These are phyloP conservation scores for Salicornia ramosissima DNA, from an alignment of 148 eudicot genomes.

Conservation along the genomic window DNA sequence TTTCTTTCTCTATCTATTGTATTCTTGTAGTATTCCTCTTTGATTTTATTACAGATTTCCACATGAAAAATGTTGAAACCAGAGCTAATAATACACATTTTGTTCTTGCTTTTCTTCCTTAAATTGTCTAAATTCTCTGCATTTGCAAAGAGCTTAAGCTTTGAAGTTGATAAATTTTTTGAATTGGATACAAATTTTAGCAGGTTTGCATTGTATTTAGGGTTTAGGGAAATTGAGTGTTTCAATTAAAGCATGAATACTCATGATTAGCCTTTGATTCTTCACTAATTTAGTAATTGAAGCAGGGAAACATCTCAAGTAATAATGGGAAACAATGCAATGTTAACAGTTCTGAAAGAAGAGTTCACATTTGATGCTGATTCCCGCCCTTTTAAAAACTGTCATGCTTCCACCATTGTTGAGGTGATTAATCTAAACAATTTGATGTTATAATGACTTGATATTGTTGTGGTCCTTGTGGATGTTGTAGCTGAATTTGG, in stretches of 20 bases:
- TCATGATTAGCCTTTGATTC: neutral
- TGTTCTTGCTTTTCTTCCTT: conserved; percentile 19
- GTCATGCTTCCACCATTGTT: conserved; percentile 93
- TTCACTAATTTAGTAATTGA: neutral
- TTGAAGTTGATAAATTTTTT: conserved; percentile 16
- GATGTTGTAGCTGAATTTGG: conserved; percentile 15
- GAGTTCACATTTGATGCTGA: conserved; percentile 68
- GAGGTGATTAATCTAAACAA: conserved; percentile 42
- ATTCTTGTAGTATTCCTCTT: neutral
- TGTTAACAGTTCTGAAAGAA: conserved; percentile 34
- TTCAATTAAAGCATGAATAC: neutral
- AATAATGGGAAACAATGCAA: conserved; percentile 14
- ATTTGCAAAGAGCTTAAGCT: conserved; percentile 14
- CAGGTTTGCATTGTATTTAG: conserved; percentile 23
- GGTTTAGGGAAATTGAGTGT: neutral
- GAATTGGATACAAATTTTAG: conserved; percentile 28
- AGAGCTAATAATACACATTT: neutral
- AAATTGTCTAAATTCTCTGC: neutral
- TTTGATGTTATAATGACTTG: neutral
- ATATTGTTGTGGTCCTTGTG: conserved; percentile 4
- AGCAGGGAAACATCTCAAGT: conserved; percentile 20
- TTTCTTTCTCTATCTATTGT: neutral
- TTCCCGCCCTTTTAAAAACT: conserved; percentile 62
- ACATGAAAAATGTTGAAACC: conserved; percentile 18
- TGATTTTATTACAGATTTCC: neutral